These are phyloP conservation scores for Candida fluviatilis DNA, from an alignment of 805 yeast species.

Conservation along the genomic window DNA sequence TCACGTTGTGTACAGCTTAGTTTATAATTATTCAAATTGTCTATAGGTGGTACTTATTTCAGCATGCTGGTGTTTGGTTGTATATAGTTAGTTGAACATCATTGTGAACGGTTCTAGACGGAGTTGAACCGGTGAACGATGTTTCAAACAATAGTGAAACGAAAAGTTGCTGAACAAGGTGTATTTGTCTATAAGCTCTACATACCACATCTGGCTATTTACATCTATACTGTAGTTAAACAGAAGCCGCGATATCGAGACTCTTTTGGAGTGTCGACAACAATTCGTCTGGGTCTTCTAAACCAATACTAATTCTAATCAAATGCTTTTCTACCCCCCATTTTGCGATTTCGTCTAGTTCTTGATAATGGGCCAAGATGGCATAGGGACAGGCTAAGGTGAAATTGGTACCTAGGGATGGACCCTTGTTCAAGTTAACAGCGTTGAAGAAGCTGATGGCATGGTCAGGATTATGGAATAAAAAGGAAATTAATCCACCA, in stretches of 20 bases:
- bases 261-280: slow-evolving; percentile 48
- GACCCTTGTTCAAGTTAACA: slow-evolving; percentile 74
- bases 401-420: slow-evolving; percentile 86
- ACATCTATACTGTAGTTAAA: too few relatives aligned
- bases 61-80: too few relatives aligned
- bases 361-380: slow-evolving; percentile 78
- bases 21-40: too few relatives aligned
- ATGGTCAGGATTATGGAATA: slow-evolving; percentile 58
- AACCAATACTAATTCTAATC: slow-evolving; percentile 79
- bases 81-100: too few relatives aligned
- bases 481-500: slow-evolving; percentile 79
- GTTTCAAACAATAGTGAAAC: too few relatives aligned
- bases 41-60: too few relatives aligned
- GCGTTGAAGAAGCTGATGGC: slow-evolving; percentile 75
- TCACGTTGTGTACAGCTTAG: too few relatives aligned
- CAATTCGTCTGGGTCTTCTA: slow-evolving; percentile 67
- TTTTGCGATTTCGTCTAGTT: slow-evolving; percentile 70
- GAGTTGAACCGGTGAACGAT: too few relatives aligned
- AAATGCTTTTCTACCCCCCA: slow-evolving; percentile 82
- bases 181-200: too few relatives aligned
- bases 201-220: not conserved
- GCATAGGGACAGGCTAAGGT: slow-evolving; percentile 89
- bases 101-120: too few relatives aligned
- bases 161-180: too few relatives aligned
- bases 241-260: slow-evolving; percentile 34